phyloP scores from a whole-genome alignment of 257 asterid genomes.

The Solanum pennellii region DNA sequence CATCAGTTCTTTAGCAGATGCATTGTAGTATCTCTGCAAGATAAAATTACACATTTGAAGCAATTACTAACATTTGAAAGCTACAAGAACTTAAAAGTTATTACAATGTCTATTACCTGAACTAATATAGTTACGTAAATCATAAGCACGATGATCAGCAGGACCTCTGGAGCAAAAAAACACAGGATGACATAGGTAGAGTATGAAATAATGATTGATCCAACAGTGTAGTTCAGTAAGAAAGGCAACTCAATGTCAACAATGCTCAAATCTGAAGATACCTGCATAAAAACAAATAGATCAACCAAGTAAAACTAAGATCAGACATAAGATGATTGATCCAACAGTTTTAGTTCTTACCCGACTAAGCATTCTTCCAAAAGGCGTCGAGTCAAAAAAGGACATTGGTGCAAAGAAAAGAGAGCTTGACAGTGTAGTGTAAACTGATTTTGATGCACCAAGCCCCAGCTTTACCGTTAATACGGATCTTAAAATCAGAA shows the following conservation, averaged over 20 bases:
- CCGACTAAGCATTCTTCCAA: constrained; percentile 84
- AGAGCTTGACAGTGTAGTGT: constrained; percentile 40
- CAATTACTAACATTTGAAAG: no score
- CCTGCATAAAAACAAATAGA: constrained; percentile 25
- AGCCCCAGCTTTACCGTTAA: constrained; percentile 46
- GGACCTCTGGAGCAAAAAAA: neutral
- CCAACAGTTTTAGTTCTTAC: constrained; percentile 14
- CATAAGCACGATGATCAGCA: neutral
- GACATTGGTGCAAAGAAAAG: constrained; percentile 87
- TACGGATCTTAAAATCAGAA: constrained; percentile 42
- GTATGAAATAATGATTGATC: neutral
- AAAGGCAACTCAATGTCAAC: constrained; percentile 79
- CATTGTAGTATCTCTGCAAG: neutral
- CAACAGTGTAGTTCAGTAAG: neutral
- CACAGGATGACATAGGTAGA: neutral
- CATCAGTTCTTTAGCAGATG: neutral
- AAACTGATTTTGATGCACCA: constrained; percentile 54
- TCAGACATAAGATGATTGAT: neutral
- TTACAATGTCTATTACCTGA: neutral
- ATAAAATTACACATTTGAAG: neutral
- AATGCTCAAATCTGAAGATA: constrained; percentile 71
- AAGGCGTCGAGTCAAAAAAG: constrained; percentile 84
- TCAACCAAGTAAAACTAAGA: neutral
- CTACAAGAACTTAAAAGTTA: neutral
- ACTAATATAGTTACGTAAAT: neutral